Evolutionary conservation across 176 grass and related monocot genomes (phyloP).

Genomic region (Bromus sterilis): DNA sequence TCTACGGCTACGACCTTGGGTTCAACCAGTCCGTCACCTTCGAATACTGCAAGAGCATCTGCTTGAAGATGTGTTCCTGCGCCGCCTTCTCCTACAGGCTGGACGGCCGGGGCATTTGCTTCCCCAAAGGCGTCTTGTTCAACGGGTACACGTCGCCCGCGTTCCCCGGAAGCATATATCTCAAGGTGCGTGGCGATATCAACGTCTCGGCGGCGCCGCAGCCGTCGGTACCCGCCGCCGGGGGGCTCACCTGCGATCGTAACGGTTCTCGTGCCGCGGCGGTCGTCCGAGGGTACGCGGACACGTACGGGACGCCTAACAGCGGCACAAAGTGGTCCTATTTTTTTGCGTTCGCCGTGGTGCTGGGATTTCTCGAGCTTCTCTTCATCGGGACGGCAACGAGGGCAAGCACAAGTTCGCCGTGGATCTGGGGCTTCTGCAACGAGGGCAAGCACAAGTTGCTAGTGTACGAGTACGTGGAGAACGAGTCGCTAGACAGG

Average conservation of each 20-base stretch:
- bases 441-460: constrained; percentile 35
- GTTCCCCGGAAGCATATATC: not conserved
- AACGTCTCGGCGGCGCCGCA: not conserved
- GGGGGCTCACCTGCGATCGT: not conserved
- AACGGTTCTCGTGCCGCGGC: not conserved
- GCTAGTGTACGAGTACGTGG: constrained; percentile 56
- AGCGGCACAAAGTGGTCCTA: not conserved
- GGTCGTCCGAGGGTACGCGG: not conserved
- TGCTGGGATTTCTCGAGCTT: constrained; percentile 26
- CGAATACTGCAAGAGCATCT: constrained; percentile 16
- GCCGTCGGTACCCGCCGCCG: not conserved
- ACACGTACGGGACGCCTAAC: not conserved
- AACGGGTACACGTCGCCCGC: not conserved
- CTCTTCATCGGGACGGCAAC: constrained; percentile 18
- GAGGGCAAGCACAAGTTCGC: constrained; percentile 49
- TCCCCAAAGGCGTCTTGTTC: constrained; percentile 25
- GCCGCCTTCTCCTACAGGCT: constrained; percentile 7
- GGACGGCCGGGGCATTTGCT: constrained; percentile 10
- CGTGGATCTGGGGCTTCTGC: constrained; percentile 51
- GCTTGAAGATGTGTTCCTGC: not conserved
- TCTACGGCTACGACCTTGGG: constrained; percentile 42
- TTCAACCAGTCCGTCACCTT: constrained; percentile 2
- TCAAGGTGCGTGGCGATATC: not conserved
- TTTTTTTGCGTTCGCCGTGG: not conserved
- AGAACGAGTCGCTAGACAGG: constrained; percentile 55